Conservation (phyloP, 1,284 basidiomycete species). For the Cutaneotrichosporon cyanovorans region DNA sequence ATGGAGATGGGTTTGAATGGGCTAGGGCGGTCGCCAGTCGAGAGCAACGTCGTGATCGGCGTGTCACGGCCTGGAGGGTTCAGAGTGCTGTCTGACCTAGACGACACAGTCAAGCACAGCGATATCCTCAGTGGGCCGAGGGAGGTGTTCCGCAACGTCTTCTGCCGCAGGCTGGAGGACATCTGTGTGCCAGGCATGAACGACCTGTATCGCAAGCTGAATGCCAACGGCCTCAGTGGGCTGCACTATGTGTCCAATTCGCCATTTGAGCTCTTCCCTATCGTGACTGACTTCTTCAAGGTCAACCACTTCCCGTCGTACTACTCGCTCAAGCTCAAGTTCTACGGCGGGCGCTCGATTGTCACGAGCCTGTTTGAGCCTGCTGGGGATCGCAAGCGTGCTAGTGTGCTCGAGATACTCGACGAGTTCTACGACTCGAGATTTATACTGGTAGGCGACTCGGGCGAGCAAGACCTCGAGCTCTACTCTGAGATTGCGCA, state of each 20-base stretch:
- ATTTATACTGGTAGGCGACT: constrained; percentile 80
- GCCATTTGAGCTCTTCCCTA: constrained; percentile 74
- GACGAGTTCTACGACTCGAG: constrained; percentile 62
- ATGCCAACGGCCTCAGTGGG: constrained; percentile 55
- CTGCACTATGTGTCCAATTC: constrained; percentile 91
- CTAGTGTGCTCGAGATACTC: constrained; percentile 65
- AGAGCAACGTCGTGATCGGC: constrained; percentile 17
- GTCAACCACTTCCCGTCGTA: constrained; percentile 50
- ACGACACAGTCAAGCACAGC: constrained; percentile 83
- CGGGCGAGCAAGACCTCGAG: constrained; percentile 81
- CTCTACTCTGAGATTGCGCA: constrained; percentile 65
- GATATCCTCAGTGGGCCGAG: constrained; percentile 66
- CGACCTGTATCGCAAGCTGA: constrained; percentile 68
- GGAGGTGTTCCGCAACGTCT: constrained; percentile 58
- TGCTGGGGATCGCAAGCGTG: constrained; percentile 65
- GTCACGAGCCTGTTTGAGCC: constrained; percentile 69
- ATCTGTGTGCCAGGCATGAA: constrained; percentile 77
- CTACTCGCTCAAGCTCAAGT: constrained; percentile 60
- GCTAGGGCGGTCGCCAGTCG: constrained; percentile 16
- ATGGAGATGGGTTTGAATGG: constrained; percentile 21
- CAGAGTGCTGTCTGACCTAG: constrained; percentile 83
- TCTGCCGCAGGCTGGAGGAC: constrained; percentile 56
- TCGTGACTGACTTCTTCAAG: constrained; percentile 69
- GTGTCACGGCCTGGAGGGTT: constrained; percentile 42
- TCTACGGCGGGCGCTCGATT: constrained; percentile 71